phyloP scores from a whole-genome alignment of 805 yeast genomes.

The Hanseniaspora singularis region DNA sequence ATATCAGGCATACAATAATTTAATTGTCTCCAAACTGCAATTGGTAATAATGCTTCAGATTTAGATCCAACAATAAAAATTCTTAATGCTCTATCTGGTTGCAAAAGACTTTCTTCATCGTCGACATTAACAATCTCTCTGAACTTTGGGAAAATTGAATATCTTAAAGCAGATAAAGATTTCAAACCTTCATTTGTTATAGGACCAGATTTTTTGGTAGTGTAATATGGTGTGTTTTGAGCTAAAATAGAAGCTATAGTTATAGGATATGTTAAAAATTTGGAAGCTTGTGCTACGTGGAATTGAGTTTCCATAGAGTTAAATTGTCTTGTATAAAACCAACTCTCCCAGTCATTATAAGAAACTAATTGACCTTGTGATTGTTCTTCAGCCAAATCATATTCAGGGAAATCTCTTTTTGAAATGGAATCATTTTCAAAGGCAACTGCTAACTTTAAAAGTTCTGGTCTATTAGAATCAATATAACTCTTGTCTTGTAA shows the following conservation, averaged over 20 bases:
- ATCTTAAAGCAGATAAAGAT: conserved; percentile 82
- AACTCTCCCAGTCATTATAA: conserved; percentile 81
- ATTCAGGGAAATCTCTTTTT: conserved; percentile 90
- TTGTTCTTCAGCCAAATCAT: conserved; percentile 78
- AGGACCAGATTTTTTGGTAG: conserved; percentile 69
- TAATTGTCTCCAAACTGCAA: conserved; percentile 90
- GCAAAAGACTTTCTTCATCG: conserved; percentile 30
- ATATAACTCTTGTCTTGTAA: conserved; percentile 66
- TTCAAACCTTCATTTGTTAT: conserved; percentile 84
- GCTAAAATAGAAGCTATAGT: conserved; percentile 78
- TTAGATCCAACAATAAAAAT: conserved; percentile 83
- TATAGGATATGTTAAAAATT: conserved; percentile 83
- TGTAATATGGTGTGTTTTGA: conserved; percentile 70
- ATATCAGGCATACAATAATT: conserved; percentile 73
- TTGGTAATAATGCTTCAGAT: conserved; percentile 86
- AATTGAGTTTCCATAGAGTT: conserved; percentile 95
- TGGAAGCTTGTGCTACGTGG: conserved; percentile 88
- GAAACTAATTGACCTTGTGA: conserved; percentile 64
- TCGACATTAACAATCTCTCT: conserved; percentile 33
- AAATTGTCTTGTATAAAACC: conserved; percentile 82
- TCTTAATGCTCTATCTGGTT: conserved; percentile 55
- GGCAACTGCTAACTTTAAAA: conserved; percentile 73
- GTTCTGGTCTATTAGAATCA: conserved; percentile 49
- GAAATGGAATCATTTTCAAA: conserved; percentile 91
- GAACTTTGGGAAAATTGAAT: conserved; percentile 64